Base-by-base conservation (phyloP, 495 filamentous ascomycete species). In the Talaromyces ruber region DNA sequence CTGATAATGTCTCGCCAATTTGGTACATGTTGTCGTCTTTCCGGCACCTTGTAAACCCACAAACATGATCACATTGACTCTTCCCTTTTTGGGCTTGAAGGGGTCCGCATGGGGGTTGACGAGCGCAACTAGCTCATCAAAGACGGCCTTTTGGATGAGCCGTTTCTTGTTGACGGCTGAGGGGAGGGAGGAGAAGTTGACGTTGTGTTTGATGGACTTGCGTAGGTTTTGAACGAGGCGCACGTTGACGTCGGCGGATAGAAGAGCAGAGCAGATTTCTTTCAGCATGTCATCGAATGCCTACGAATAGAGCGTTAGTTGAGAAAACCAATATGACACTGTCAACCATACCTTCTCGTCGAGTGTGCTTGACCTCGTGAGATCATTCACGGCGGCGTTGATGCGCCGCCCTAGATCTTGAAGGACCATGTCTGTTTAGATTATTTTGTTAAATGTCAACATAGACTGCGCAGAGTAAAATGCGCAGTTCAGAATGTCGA, bases 381-480 rank as follows among this genome's bases (percentile, higher is more conserved):
- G 82, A 76, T 98, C 93, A 66, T 87, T 91, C 72, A 99, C 89
- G 66, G 94, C 94, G 79, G 90, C 85, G 75, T 97, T 98, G 74
- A 99, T 97, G 74, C 95, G 95, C 83, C 93, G 91, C 65, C 94
- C 94, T 25, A 99, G 82, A 84, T 98, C 94, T 86, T 96, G 92
- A 65, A 99, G 86, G 81, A 99, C 94, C 94, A 99, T 98, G 69
- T 58, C 79, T 74, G 54, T 60, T 28, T 39, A 34, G n/a, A n/a
- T 37, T n/a, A 22, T 25, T 4, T 22, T 8, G 55, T 22, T 4
- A 24, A 22, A 1, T 57, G 26, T 34, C 30, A 21, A 28, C 3
- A 16, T 55, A n/a, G 1, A 21, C 18, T 8, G 18, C 43, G 16
- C 43, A 47, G 29, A 1, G 3, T 24, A 12, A 55, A 24, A 37